Evolutionary conservation across 768 basidiomycete species (phyloP).

Genomic region (Kwoniella dejecticola): DNA sequence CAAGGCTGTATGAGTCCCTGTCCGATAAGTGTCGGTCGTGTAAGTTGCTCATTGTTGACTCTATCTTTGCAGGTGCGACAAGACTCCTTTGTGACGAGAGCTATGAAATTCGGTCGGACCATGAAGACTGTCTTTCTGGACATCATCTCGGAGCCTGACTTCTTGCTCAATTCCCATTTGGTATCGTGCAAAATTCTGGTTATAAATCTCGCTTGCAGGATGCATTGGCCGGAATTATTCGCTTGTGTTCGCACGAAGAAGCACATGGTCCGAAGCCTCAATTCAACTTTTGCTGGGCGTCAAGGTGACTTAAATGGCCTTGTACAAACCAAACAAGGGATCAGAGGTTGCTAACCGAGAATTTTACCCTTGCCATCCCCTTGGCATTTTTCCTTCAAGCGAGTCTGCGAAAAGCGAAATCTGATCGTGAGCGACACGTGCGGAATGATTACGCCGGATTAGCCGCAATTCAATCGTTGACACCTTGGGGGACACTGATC

Average conservation of each 20-base stretch:
- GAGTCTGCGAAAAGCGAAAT: no score
- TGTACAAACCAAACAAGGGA: no score
- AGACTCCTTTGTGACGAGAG: not conserved
- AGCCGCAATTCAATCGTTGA: no score
- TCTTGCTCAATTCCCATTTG: not conserved
- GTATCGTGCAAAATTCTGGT: not conserved
- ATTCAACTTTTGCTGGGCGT: no score
- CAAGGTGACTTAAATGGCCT: no score
- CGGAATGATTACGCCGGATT: no score
- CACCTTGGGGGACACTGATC: no score
- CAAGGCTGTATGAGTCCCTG: slow-evolving; percentile 1
- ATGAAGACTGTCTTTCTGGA: slow-evolving; percentile 27
- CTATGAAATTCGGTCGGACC: slow-evolving; percentile 23
- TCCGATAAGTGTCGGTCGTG: not conserved
- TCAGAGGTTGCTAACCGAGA: no score
- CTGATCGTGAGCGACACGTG: no score
- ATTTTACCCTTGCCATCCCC: no score
- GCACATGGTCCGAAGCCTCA: slow-evolving; percentile 7
- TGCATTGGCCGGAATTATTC: not conserved
- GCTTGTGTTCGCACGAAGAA: not conserved
- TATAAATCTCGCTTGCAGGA: not conserved
- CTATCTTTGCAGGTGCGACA: not conserved
- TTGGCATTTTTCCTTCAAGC: no score
- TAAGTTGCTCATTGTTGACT: not conserved
- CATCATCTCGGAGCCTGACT: slow-evolving; percentile 26